Percentiles rank a stretch among this genome's conserved stretches.
phyloP scores from a whole-genome alignment of 805 yeast species.

The Clavispora santaluciae region DNA sequence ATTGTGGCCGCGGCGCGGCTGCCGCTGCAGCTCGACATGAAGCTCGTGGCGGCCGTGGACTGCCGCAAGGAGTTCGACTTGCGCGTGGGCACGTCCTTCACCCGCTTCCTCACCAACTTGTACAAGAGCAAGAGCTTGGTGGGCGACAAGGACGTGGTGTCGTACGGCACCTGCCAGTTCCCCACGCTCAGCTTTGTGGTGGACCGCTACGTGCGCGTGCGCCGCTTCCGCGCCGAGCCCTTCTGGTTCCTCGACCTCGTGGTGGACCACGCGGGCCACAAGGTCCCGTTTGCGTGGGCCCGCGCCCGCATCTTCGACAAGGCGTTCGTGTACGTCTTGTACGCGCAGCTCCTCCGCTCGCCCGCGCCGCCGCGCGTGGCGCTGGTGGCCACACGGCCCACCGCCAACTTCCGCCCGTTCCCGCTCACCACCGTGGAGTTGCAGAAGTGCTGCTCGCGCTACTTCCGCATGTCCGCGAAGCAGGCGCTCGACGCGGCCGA shows the following conservation, averaged over 20 bases:
- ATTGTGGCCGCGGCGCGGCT: conserved; percentile 66
- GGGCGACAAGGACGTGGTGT: conserved; percentile 42
- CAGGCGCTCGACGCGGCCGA: conserved; percentile 75
- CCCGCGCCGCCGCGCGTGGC: conserved; percentile 47
- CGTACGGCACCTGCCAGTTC: conserved; percentile 93
- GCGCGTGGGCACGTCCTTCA: conserved; percentile 84
- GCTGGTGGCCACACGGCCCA: conserved; percentile 53
- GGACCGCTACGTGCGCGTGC: conserved; percentile 76
- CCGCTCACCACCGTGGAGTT: conserved; percentile 93
- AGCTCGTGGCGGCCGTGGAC: conserved; percentile 76
- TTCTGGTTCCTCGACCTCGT: conserved; percentile 72
- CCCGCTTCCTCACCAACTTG: conserved; percentile 66
- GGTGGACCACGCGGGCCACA: conserved; percentile 38
- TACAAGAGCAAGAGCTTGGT: conserved; percentile 33
- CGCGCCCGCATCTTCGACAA: conserved; percentile 71
- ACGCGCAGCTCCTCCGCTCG: conserved; percentile 56
- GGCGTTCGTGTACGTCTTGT: conserved; percentile 55
- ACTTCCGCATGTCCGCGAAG: conserved; percentile 75
- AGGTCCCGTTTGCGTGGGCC: conserved; percentile 61
- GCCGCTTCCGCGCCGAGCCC: conserved; percentile 65
- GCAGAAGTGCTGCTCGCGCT: conserved; percentile 78
- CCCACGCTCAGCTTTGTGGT: conserved; percentile 97
- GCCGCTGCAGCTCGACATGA: conserved; percentile 60
- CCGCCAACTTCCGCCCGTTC: conserved; percentile 74
- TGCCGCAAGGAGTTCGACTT: conserved; percentile 85